Conservation (phyloP, 441 rosid genomes). For the Viola pubescens region DNA sequence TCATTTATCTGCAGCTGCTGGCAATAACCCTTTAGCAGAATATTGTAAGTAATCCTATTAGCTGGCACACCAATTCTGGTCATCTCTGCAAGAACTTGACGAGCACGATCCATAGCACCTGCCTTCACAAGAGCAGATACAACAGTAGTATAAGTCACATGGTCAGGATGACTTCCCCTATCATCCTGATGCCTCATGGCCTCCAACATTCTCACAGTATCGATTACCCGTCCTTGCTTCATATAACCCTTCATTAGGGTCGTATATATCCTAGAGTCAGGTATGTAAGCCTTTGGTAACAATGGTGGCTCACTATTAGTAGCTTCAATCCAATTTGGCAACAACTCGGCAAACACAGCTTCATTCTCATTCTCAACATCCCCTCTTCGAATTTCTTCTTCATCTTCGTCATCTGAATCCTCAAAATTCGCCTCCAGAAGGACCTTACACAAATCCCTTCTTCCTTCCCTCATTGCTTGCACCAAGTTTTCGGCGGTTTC, state of each 20-base stretch:
- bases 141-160: constrained; percentile 83
- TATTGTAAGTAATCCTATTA: constrained; percentile 74
- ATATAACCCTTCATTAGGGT: constrained; percentile 95
- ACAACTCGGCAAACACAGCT: constrained; percentile 52
- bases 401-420: constrained; percentile 30
- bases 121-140: constrained; percentile 78
- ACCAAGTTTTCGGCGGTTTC: constrained; percentile 66
- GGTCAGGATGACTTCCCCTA: constrained; percentile 66
- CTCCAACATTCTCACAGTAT: constrained; percentile 72
- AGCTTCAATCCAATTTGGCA: constrained; percentile 46
- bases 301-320: constrained; percentile 43
- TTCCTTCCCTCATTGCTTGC: constrained; percentile 83
- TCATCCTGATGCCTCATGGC: constrained; percentile 79
- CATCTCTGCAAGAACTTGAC: constrained; percentile 83
- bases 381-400: constrained; percentile 20
- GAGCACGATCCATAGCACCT: constrained; percentile 74
- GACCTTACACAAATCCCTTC: constrained; percentile 77
- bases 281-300: constrained; percentile 54
- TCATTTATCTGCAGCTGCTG: constrained; percentile 41
- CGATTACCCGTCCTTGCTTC: constrained; percentile 65
- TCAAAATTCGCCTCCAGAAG: constrained; percentile 48
- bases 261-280: constrained; percentile 73
- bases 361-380: constrained; percentile 14
- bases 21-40: constrained; percentile 89
- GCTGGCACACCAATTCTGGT: constrained; percentile 69